These are phyloP conservation scores for Ascochyta clinopodiicola DNA, from an alignment of 2,329 filamentous ascomycete genomes.

Conservation along the genomic window DNA sequence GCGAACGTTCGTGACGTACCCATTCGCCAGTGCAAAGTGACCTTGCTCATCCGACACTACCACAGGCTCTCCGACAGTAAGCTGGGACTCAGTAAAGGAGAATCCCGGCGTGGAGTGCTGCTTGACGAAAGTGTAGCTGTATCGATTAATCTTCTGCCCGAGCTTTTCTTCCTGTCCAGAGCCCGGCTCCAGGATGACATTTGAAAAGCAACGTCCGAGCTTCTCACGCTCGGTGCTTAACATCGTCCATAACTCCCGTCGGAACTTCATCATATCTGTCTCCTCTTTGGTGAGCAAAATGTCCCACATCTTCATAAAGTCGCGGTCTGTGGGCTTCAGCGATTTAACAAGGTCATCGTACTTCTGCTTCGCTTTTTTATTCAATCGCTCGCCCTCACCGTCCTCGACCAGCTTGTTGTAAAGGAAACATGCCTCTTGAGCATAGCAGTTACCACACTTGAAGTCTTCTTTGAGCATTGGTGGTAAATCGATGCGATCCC, in stretches of 20 bases:
- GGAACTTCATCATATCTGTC: slow-evolving; percentile 83
- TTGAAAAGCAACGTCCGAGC: slow-evolving; percentile 86
- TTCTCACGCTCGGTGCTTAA: slow-evolving; percentile 86
- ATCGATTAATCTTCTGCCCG: slow-evolving; percentile 87
- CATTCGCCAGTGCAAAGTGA: slow-evolving; percentile 92
- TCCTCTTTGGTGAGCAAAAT: slow-evolving; percentile 92
- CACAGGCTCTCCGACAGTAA: slow-evolving; percentile 85
- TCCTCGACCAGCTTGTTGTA: slow-evolving; percentile 91
- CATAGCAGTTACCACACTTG: slow-evolving; percentile 86
- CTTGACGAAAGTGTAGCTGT: slow-evolving; percentile 84
- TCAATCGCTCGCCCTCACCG: slow-evolving; percentile 81
- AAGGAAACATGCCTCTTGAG: slow-evolving; percentile 86
- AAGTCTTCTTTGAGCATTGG: slow-evolving; percentile 84
- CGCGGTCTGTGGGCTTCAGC: slow-evolving; percentile 74
- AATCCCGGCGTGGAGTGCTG: slow-evolving; percentile 66
- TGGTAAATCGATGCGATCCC: slow-evolving; percentile 81
- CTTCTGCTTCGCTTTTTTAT: slow-evolving; percentile 77
- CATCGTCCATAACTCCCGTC: slow-evolving; percentile 96
- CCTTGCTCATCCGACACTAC: slow-evolving; percentile 96
- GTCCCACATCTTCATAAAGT: slow-evolving; percentile 96
- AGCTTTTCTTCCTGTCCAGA: slow-evolving; percentile 73
- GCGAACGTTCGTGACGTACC: slow-evolving; percentile 81
- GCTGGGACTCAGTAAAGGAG: slow-evolving; percentile 90
- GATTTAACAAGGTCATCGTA: slow-evolving; percentile 83
- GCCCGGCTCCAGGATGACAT: slow-evolving; percentile 81